Evolutionary conservation across 257 asterid species (phyloP), one percentile per base, ranked within the genome.

Genomic region (Scutellaria galericulata): DNA sequence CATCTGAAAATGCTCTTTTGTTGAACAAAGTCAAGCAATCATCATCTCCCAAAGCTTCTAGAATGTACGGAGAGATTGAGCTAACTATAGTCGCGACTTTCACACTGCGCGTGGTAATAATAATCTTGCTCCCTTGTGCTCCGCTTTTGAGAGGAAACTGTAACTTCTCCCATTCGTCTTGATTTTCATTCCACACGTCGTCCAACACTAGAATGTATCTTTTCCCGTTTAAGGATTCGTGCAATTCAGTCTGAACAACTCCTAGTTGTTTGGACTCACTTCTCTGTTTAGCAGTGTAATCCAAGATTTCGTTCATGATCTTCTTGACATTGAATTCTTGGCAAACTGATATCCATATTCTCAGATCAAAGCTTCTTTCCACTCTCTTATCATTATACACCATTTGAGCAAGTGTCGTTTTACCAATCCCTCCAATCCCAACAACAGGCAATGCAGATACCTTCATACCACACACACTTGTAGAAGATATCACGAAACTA

Each of bases 391-490:
- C 59, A 7, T 66, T 66, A 31, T 66, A 66, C 3, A 66, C 59
- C 20, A 66, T 46, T 51, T 66, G 71, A 7, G 71, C 58, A n/a
- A 66, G 56, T 7, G 71, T 31, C 11, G 71, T 65, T 24, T 65
- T 65, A 14, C 71, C 71, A 7, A 65, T 65, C 45, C 71, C 71
- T 22, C 71, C 71, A 51, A 66, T 66, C 10, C 71, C 71, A 3
- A 66, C 71, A 7, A 66, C 58, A 47, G 71, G 52, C 40, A 66
- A 48, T 10, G 35, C 14, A 47, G 24, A 42, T 11, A 64, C 53
- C 5, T 45, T 22, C 0, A 9, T 54, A 18, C 18, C 53, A 4
- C 5, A 4, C 9, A 45, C 47, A 27, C 71, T 3, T 3, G 71
- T 47, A 61, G 37, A 31, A 31, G 13, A 47, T 27, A 65, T 3